Evolutionary conservation across 2,329 filamentous ascomycete species (phyloP), one percentile per base, ranked within the genome.

Genomic region (Apiospora arundinis): DNA sequence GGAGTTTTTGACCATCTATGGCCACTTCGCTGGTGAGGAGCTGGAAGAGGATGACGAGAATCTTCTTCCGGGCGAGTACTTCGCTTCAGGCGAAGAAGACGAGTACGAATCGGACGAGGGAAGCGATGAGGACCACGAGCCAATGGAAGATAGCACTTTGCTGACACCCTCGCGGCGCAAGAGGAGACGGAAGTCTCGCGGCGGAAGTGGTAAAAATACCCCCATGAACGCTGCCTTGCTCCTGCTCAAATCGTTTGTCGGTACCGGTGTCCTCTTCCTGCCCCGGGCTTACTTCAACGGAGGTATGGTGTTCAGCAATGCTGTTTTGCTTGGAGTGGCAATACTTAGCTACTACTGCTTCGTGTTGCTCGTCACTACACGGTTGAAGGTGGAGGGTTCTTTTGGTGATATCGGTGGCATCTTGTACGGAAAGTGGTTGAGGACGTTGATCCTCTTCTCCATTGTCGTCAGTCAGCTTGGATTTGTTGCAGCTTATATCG

Each of bases 401-500:
- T 99, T 98, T 83, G 96, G 96, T 81, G 96, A 98, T 78, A 97
- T 99, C 83, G 96, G 97, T 69, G 95, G 94, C 67, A 91, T 94
- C 66, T 87, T 99, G 21, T 99, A 96, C 80, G 96, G 96, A 73
- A 93, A 92, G 75, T 95, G 93, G 88, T 93, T 99, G 92, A 90
- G 95, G 73, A 91, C 89, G 72, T 84, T 97, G 77, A 98, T 99
- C 79, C 90, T 99, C 73, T 87, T 88, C 32, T 98, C 96, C 6
- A 97, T 99, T 75, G 95, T 99, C 70, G 89, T 98, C 78, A 97
- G 95, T 78, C 96, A 99, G 82, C 90, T 98, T 73, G 95, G 96
- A 8, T 98, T 98, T 80, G 94, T 97, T 21, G 93, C 94, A 1
- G 95, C 95, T 21, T 98, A 98, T 80, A 98, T 95, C 76, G 95